A percentile compares a stretch with the other conserved stretches of the same genome.
Conservation (phyloP, 768 basidiomycete species). For the Kwoniella dejecticola region DNA sequence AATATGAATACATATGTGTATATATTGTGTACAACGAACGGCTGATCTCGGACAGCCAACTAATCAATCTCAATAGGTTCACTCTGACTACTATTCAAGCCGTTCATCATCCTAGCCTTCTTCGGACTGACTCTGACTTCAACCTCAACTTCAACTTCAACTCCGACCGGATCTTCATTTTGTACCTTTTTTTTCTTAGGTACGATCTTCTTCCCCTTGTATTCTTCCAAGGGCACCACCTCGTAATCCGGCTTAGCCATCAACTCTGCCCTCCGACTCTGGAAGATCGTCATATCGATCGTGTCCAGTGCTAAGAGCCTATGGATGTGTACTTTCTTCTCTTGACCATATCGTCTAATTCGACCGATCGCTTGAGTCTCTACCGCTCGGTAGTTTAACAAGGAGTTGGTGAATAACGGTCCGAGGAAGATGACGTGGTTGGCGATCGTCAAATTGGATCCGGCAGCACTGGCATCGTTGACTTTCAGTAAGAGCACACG, state of each 20-base stretch:
- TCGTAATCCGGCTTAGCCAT: constrained; percentile 38
- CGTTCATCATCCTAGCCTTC: constrained; percentile 15
- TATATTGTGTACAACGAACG: no score
- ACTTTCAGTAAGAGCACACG: constrained; percentile 82
- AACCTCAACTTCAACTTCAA: constrained; percentile 10
- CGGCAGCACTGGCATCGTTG: constrained; percentile 69
- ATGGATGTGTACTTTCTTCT: constrained; percentile 69
- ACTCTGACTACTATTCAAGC: background rate
- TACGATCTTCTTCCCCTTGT: constrained; percentile 24
- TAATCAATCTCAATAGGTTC: constrained; percentile 36
- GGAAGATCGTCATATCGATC: constrained; percentile 81
- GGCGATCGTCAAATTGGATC: constrained; percentile 78
- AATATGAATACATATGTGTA: no score
- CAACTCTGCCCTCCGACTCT: constrained; percentile 31
- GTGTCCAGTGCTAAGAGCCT: constrained; percentile 82
- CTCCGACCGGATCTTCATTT: constrained; percentile 1
- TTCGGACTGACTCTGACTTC: constrained; percentile 28
- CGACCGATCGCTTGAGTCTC: constrained; percentile 58
- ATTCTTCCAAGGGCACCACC: constrained; percentile 28
- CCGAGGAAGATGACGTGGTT: constrained; percentile 95
- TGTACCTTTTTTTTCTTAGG: constrained; percentile 6
- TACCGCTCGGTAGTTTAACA: constrained; percentile 80
- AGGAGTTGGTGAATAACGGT: constrained; percentile 79
- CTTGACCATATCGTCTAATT: constrained; percentile 77
- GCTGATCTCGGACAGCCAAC: no score